phyloP scores from a whole-genome alignment of 306 rosid genomes.

The Inga laurina region DNA sequence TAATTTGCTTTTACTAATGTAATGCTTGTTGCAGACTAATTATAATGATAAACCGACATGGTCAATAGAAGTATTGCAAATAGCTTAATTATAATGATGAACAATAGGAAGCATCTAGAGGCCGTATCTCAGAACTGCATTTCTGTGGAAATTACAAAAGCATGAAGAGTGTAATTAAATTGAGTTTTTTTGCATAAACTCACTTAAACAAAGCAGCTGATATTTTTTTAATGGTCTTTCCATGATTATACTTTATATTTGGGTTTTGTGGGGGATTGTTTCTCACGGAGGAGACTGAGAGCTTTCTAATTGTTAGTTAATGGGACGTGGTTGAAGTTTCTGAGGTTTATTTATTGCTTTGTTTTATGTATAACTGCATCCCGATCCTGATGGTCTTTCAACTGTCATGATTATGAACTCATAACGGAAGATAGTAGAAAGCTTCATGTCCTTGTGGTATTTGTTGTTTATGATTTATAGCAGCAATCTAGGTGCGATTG shows the following conservation, averaged over 20 bases:
- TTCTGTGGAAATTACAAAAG: neutral
- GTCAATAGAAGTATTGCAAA: neutral
- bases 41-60: neutral
- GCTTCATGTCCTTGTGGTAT: neutral
- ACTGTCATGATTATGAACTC: neutral
- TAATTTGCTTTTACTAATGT: neutral
- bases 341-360: neutral
- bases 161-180: neutral
- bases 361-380: neutral
- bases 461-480: constrained; percentile 7
- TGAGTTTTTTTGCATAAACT: constrained; percentile 3
- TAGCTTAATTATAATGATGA: neutral
- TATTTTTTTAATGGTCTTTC: neutral
- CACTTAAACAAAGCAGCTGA: neutral
- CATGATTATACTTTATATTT: neutral
- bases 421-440: neutral
- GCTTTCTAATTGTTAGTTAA: neutral
- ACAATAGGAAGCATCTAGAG: neutral
- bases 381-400: neutral
- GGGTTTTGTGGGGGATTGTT: neutral
- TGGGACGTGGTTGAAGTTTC: neutral
- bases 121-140: neutral
- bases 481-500: neutral
- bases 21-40: neutral
- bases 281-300: neutral